phyloP scores from a whole-genome alignment of 352 stramenopile genomes.

The Vaucheria bursata region DNA sequence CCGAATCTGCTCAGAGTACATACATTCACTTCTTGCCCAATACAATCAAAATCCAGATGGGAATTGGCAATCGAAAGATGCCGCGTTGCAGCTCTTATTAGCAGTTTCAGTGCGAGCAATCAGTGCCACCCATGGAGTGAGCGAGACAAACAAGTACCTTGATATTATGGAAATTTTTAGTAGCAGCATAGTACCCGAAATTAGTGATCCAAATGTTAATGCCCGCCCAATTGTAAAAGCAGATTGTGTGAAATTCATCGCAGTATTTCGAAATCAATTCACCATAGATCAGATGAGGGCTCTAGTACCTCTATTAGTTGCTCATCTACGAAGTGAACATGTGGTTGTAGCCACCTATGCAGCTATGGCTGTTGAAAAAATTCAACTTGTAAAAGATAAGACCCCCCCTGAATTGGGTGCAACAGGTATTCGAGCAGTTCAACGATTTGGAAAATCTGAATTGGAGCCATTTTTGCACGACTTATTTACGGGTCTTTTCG shows the following conservation, averaged over 20 bases:
- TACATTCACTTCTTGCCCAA: conserved; percentile 76
- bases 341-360: conserved; percentile 96
- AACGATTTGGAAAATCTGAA: conserved; percentile 59
- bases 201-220: conserved; percentile 62
- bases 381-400: conserved; percentile 84
- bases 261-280: conserved; percentile 92
- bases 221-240: conserved; percentile 87
- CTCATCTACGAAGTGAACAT: conserved; percentile 53
- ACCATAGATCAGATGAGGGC: conserved; percentile 75
- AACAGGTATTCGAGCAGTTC: conserved; percentile 47
- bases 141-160: conserved; percentile 82
- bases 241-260: conserved; percentile 95
- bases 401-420: conserved; percentile 9
- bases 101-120: conserved; percentile 87
- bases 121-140: conserved; percentile 79
- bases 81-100: conserved; percentile 87
- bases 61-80: conserved; percentile 90
- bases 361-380: conserved; percentile 84
- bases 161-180: conserved; percentile 76
- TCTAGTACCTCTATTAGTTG: conserved; percentile 68
- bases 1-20: conserved; percentile 79
- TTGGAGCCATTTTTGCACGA: conserved; percentile 78
- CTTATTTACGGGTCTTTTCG: conserved; percentile 87
- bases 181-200: conserved; percentile 22
- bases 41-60: conserved; percentile 68